Evolutionary conservation across 306 rosid genomes (phyloP), one percentile per base, ranked within the genome.

Genomic region (Amphicarpaea edgeworthii): DNA sequence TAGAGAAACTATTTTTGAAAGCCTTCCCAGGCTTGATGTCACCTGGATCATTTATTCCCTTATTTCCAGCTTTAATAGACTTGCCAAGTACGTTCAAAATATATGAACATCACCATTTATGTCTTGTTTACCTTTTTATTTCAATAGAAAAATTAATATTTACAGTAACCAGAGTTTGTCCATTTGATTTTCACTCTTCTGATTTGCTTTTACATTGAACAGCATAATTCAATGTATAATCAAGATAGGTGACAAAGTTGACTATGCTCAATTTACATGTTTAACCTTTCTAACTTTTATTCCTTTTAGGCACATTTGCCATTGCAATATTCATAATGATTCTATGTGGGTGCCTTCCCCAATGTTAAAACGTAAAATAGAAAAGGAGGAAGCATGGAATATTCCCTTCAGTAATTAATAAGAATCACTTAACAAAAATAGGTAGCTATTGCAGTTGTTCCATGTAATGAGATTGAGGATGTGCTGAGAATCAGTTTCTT

Each of bases 21-120:
- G 75, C 88, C 75, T 86, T 94, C 73, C 93, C 97, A 0, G 96
- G 84, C 85, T 68, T 94, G 85, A 86, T 94, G 63, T 90, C 98
- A 28, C 86, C 96, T 62, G 97, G 95, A 26, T 94, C 98, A 79
- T 94, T 94, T 86, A 88, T 94, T 86, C 96, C 96, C 0, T 81
- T 94, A 81, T 87, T 94, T 82, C 93, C 91, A 11, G 75, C 83
- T 32, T 75, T 92, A 78, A 70, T 92, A 76, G 98, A 95, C 87
- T 83, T 95, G 83, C 98, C 98, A 37, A 86, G 98, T 95, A 88
- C 76, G 96, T 87, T 34, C 41, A 68, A 58, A 42, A 62, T 77
- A 69, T 59, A 72, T 53, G 42, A 42, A 20, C 58, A 10, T 50
- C 57, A 9, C 15, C 15, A 53, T 53, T 24, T 50, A 49, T 63